phyloP scores from a whole-genome alignment of 164 flowering plant genomes.

The Sedum album region DNA sequence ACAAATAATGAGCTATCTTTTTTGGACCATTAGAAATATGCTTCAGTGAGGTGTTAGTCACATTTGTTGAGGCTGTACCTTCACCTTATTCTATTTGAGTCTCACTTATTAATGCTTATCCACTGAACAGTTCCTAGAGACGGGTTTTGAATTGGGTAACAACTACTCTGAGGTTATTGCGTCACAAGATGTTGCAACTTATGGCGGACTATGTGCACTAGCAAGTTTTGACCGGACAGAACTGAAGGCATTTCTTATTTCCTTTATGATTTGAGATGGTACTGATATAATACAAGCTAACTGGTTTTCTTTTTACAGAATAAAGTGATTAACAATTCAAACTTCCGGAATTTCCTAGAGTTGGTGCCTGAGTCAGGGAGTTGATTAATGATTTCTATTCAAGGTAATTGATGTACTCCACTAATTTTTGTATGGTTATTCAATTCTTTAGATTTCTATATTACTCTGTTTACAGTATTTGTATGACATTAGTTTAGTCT shows the following conservation, averaged over 20 bases:
- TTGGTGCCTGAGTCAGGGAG: conserved; percentile 94
- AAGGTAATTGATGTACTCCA: conserved; percentile 39
- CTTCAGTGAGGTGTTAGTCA: not conserved
- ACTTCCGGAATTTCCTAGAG: conserved; percentile 92
- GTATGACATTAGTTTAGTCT: not conserved
- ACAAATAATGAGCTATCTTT: not conserved
- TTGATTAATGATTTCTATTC: conserved; percentile 89
- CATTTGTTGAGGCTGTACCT: not conserved
- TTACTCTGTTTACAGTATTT: not conserved
- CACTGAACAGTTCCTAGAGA: conserved; percentile 69
- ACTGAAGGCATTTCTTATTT: conserved; percentile 51
- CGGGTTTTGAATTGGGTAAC: conserved; percentile 67
- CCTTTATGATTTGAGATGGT: not conserved
- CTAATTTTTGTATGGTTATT: not conserved
- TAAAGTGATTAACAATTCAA: conserved; percentile 87
- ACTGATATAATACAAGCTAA: not conserved
- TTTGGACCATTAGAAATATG: not conserved
- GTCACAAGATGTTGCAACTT: conserved; percentile 96
- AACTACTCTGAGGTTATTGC: conserved; percentile 86
- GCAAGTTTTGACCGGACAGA: conserved; percentile 93
- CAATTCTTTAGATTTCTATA: too few species aligned
- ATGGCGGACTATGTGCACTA: conserved; percentile 98
- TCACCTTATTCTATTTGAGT: not conserved
- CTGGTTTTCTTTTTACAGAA: conserved; percentile 37
- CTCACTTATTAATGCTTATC: not conserved